These are phyloP conservation scores for Hygrocybe coccinea DNA, from an alignment of 768 basidiomycete genomes.

Conservation along the genomic window DNA sequence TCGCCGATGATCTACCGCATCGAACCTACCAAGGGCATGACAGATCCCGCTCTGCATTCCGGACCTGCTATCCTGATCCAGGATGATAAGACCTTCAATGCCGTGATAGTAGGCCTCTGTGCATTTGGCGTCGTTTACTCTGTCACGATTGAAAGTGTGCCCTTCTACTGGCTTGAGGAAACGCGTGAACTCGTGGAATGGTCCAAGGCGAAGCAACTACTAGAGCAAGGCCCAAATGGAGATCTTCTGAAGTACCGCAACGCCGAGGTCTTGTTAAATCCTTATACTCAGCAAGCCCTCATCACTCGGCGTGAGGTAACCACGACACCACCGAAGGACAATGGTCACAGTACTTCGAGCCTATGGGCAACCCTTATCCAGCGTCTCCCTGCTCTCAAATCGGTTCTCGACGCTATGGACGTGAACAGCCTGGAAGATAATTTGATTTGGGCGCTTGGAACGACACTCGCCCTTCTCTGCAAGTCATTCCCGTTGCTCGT, in stretches of 20 bases:
- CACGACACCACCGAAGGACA: not conserved
- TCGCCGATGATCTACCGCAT: not conserved
- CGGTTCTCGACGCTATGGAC: not conserved
- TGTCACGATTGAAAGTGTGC: not conserved
- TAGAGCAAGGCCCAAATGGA: not conserved
- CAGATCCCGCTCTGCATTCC: not conserved
- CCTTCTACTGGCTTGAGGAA: conserved; percentile 2
- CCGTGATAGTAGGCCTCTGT: not conserved
- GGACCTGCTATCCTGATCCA: not conserved
- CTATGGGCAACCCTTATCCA: not conserved
- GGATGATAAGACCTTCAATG: conserved; percentile 2
- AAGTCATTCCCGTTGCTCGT: conserved; percentile 2
- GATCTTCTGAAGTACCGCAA: conserved; percentile 2
- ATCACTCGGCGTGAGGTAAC: not conserved
- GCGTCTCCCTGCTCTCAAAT: not conserved
- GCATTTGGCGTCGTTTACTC: conserved; percentile 5
- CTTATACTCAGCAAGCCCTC: not conserved
- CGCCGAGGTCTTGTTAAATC: conserved; percentile 3
- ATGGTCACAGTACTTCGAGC: not conserved
- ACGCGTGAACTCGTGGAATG: not conserved
- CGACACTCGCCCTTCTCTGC: not conserved
- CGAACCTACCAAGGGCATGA: conserved; percentile 2
- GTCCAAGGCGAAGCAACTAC: not conserved
- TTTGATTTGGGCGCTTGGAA: not conserved
- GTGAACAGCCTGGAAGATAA: not conserved